Evolutionary conservation across 441 rosid species (phyloP), one percentile per base, ranked within the genome.

Genomic region (Cnidoscolus chayamansa): DNA sequence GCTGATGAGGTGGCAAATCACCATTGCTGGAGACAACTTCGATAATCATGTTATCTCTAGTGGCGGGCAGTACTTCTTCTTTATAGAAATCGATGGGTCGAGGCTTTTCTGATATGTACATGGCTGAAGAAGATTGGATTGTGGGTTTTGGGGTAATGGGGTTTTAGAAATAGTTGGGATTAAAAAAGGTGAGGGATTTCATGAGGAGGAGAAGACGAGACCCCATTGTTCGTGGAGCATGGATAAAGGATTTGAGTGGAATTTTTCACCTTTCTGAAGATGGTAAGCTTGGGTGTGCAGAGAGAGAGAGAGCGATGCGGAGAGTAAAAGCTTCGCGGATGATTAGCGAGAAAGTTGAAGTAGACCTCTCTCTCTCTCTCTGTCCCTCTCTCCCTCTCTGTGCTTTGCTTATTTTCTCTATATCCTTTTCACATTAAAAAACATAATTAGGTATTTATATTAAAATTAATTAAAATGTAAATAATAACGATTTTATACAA

Each of bases 41-140:
- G 76, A 94, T 89, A 19, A 94, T 94, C 99, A 94, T 94, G 80
- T 89, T 94, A 72, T 90, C 90, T 71, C 89, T 83, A 16, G 80
- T 47, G 13, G 83, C 20, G 30, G 85, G 64, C 7, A 82, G 71
- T 50, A 71, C 82, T 45, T 88, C 93, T 69, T 90, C 89, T 77
- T 90, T 88, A 89, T 91, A 94, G 82, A 90, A 88, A 77, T 84
- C 87, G 16, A 80, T 81, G 0, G 96, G 85, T 48, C 86, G 89
- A 20, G 97, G 85, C 81, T 90, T 92, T 72, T 94, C 98, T 40
- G 98, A 84, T 54, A 88, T 66, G 76, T 89, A 95, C 98, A 91
- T 92, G 79, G 49, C 68, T 56, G 58, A 32, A 70, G 0, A 49
- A 49, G 20, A 48, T 65, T 10, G 6, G 15, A 57, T 0, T 49